These are phyloP conservation scores for Cadophora sp. DNA, from an alignment of 2,329 filamentous ascomycete genomes.

Conservation along the genomic window DNA sequence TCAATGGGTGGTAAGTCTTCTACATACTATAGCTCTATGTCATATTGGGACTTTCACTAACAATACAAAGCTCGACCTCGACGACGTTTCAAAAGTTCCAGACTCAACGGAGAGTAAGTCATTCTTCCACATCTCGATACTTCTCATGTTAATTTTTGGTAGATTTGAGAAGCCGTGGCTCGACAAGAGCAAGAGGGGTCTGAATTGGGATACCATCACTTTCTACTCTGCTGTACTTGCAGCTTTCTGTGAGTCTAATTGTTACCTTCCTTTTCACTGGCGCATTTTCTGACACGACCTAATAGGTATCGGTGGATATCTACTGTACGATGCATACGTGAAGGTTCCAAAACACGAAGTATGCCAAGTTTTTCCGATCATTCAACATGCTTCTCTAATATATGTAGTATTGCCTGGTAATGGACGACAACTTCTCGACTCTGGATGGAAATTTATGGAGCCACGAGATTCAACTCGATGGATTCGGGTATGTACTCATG, in stretches of 20 bases:
- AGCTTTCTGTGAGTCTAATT: not conserved
- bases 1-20: constrained; percentile 9
- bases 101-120: constrained; percentile 29
- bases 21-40: constrained; percentile 3
- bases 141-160: not conserved
- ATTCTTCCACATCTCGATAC: not conserved
- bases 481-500: constrained; percentile 37
- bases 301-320: constrained; percentile 24
- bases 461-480: constrained; percentile 51
- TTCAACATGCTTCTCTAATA: not conserved
- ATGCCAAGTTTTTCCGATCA: not conserved
- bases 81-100: constrained; percentile 31
- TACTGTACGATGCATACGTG: constrained; percentile 22
- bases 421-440: constrained; percentile 54
- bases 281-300: constrained; percentile 3
- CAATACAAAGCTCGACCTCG: constrained; percentile 50
- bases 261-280: not conserved
- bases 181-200: constrained; percentile 13
- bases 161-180: constrained; percentile 33
- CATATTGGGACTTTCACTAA: not conserved
- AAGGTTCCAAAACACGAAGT: constrained; percentile 24
- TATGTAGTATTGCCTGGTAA: constrained; percentile 54
- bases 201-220: constrained; percentile 12
- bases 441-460: constrained; percentile 53
- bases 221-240: constrained; percentile 18